These are phyloP conservation scores for Bremia lactucae DNA, from an alignment of 352 stramenopile species.

Conservation along the genomic window DNA sequence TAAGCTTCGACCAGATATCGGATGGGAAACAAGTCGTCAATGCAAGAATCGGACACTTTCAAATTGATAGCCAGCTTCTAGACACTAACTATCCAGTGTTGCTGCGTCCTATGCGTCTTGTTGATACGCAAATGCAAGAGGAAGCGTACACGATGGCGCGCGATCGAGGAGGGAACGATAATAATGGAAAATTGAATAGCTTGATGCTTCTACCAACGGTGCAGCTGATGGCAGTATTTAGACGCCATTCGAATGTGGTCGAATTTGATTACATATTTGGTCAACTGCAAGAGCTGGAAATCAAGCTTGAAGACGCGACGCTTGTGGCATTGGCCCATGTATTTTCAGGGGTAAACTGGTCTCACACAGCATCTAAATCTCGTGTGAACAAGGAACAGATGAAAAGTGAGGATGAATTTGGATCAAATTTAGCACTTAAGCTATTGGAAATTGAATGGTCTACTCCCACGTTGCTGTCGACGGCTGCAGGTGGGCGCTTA, in stretches of 20 bases:
- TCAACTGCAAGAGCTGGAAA: slow-evolving; percentile 78
- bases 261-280: slow-evolving; percentile 84
- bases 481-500: slow-evolving; percentile 15
- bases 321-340: slow-evolving; percentile 67
- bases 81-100: slow-evolving; percentile 81
- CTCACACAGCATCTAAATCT: slow-evolving; percentile 14
- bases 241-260: slow-evolving; percentile 44
- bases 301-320: slow-evolving; percentile 74
- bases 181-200: slow-evolving; percentile 2
- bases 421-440: slow-evolving; percentile 40
- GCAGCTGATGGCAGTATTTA: slow-evolving; percentile 74
- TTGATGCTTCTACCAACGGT: slow-evolving; percentile 60
- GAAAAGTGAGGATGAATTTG: slow-evolving; percentile 13
- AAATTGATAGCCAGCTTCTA: slow-evolving; percentile 79
- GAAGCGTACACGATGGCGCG: slow-evolving; percentile 24
- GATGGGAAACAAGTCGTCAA: slow-evolving; percentile 73
- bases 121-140: slow-evolving; percentile 60
- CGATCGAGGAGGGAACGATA: slow-evolving; percentile 13
- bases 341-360: slow-evolving; percentile 66
- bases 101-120: slow-evolving; percentile 51
- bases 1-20: slow-evolving; percentile 61
- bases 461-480: slow-evolving; percentile 32
- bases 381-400: slow-evolving; percentile 18
- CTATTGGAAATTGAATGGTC: slow-evolving; percentile 51
- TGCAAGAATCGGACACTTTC: slow-evolving; percentile 60